Base-by-base conservation (phyloP, 768 basidiomycete species). In the Leccinellum luteum region DNA sequence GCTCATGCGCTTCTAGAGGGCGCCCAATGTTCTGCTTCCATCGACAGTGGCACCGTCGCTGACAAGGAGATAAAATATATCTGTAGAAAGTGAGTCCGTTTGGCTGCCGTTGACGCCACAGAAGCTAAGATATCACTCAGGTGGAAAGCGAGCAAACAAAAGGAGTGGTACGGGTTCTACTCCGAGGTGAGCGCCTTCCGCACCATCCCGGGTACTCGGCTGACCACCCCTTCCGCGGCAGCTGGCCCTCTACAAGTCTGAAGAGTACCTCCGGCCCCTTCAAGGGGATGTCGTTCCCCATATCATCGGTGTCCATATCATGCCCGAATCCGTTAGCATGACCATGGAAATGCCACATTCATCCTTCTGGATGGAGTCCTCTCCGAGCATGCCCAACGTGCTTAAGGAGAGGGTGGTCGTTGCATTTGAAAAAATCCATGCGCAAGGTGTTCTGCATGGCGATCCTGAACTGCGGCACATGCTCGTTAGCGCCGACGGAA, bases 291-390 rank as follows among this genome's bases (percentile, higher is more conserved):
- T 81, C 2, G 77, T 86, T 4, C 83, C 85, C 1, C 65, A 72
- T 38, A 66, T 87, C 55, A 83, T 87, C 50, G 79, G 79, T 41
- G 75, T 81, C 21, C 78, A 78, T 66, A 58, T 75, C 21, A 67
- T 71, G 59, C 64, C 75, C 27, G 73, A 72, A 51, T 64, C 70
- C 10, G 70, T 81, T 48, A 76, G 75, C 62, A 48, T 75, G 28
- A 74, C 78, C 13, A 80, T 84, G 76, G 82, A 81, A 61, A 71
- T 79, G 15, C 86, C 86, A 1, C 83, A 86, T 61, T 73, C 70
- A 15, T 75, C 76, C 7, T 83, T 85, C 67, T 86, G 86, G 85
- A 77, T 84, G 58, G 80, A 85, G 60, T 82, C 86, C 14, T 81
- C 78, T 5, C 67, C 78, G 3, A 77, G 74, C 44, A 86, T 87